Evolutionary conservation across 2,329 filamentous ascomycete genomes (phyloP).

Genomic region (Sporothrix pseudoabietina): DNA sequence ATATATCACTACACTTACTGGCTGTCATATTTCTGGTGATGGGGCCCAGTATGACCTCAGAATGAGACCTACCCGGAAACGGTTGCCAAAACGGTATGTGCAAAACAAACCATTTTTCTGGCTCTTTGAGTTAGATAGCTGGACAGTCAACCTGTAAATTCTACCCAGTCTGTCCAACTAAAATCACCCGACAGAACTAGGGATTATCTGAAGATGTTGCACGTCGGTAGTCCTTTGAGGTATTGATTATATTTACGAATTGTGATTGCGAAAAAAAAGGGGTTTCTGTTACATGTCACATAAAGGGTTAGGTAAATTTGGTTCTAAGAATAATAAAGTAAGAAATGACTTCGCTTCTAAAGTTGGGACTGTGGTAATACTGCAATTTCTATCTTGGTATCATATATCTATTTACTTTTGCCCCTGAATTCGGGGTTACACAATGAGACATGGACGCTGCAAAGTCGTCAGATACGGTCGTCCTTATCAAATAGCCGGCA

Average conservation of each 20-base stretch:
- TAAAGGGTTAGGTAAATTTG: no score
- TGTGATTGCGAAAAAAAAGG: no score
- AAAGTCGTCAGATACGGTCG: no score
- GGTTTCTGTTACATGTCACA: no score
- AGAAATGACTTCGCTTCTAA: neutral
- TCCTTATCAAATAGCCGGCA: slow-evolving; percentile 10
- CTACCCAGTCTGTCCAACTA: neutral
- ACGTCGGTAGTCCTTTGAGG: no score
- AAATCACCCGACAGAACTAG: no score
- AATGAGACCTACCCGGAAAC: neutral
- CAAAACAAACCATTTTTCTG: neutral
- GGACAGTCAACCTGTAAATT: neutral
- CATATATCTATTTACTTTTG: neutral
- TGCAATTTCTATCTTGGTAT: neutral
- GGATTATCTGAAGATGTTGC: no score
- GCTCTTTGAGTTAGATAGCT: no score
- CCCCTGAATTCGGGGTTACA: neutral
- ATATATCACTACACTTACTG: neutral
- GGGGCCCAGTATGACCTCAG: neutral
- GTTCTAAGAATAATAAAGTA: neutral
- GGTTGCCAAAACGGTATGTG: neutral
- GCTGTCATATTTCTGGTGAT: neutral
- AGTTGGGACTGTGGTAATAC: neutral
- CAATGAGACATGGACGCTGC: neutral
- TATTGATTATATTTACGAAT: no score